Conservation (phyloP, 768 basidiomycete species). For the Rhodotorula toruloides region DNA sequence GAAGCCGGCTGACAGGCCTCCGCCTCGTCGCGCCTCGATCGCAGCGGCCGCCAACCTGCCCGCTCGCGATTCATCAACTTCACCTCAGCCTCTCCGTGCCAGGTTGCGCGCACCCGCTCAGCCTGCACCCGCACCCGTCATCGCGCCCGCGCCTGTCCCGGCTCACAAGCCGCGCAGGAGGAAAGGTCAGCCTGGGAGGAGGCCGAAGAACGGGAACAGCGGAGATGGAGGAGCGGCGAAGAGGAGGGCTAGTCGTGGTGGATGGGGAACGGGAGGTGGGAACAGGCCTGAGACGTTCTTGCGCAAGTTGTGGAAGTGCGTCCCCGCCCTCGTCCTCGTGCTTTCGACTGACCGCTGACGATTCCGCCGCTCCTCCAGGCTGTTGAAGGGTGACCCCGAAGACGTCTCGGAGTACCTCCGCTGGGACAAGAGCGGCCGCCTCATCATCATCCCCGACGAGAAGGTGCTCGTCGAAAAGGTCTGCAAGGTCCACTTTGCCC, state of each 20-base stretch:
- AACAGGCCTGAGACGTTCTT: slow-evolving; percentile 30
- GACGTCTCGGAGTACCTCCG: slow-evolving; percentile 12
- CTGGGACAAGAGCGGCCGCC: slow-evolving; percentile 26
- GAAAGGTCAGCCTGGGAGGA: no score
- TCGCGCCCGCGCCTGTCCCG: no score
- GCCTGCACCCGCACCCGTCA: no score
- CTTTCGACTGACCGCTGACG: neutral
- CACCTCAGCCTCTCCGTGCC: no score
- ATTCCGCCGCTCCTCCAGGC: neutral
- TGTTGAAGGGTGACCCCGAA: slow-evolving; percentile 15
- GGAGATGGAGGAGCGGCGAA: neutral
- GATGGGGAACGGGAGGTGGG: slow-evolving; percentile 17
- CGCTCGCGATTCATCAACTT: no score
- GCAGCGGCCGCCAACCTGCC: no score
- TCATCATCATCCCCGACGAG: slow-evolving; percentile 31
- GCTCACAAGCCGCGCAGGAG: no score
- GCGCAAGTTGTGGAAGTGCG: slow-evolving; percentile 35
- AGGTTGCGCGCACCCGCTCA: no score
- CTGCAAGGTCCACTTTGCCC: slow-evolving; percentile 29
- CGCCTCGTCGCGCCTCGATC: no score
- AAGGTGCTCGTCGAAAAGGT: slow-evolving; percentile 27
- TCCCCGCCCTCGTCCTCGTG: neutral
- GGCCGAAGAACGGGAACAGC: neutral
- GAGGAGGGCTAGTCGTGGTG: slow-evolving; percentile 13
- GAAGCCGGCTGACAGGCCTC: no score